Evolutionary conservation across 2,329 filamentous ascomycete genomes (phyloP).

Genomic region (Akanthomyces lecanii): DNA sequence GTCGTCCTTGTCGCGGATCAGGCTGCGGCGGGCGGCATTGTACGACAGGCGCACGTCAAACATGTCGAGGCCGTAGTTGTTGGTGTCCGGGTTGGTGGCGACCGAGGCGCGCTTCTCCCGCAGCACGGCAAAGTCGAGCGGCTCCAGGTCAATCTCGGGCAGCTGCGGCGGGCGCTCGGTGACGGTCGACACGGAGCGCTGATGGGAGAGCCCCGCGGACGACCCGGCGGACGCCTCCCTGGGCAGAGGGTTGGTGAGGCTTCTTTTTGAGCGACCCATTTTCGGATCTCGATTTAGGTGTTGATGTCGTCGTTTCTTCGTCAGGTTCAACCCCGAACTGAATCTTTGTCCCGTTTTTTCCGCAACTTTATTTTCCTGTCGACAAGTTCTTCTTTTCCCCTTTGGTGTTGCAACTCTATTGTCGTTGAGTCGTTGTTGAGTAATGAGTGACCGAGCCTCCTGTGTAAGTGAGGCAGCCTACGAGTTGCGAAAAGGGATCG

Average conservation of each 20-base stretch:
- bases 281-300: background rate
- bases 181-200: constrained; percentile 5
- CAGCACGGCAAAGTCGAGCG: constrained; percentile 15
- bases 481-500: background rate
- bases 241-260: constrained; percentile 8
- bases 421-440: background rate
- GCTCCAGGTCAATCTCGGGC: constrained; percentile 14
- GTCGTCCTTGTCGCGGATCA: constrained; percentile 15
- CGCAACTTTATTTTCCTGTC: background rate
- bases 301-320: background rate
- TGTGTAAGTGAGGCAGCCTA: background rate
- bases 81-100: constrained; percentile 7
- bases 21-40: constrained; percentile 15
- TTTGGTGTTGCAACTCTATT: background rate
- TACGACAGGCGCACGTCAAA: constrained; percentile 15
- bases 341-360: background rate
- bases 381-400: background rate
- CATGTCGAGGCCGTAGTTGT: constrained; percentile 12
- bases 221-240: background rate
- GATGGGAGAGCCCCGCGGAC: background rate
- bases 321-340: background rate
- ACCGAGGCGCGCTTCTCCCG: constrained; percentile 13
- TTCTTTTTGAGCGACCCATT: constrained; percentile 12
- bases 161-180: constrained; percentile 10
- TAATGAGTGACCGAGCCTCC: background rate